phyloP scores from a whole-genome alignment of 2,329 filamentous ascomycete genomes.

The Juglanconis oblonga region DNA sequence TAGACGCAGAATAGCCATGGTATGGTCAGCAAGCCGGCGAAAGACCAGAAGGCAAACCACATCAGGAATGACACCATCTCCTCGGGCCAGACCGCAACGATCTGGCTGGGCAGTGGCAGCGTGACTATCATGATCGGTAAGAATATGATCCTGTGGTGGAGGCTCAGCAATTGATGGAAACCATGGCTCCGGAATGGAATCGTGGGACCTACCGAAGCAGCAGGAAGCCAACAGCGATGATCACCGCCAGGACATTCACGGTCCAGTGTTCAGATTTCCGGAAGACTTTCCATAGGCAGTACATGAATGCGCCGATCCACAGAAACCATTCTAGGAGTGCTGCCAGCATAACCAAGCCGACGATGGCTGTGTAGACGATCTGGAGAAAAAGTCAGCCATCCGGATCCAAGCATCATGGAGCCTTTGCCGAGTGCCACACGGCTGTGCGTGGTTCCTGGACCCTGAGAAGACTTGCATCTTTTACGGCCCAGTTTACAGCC shows the following conservation, averaged over 20 bases:
- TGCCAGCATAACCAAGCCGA: constrained; percentile 77
- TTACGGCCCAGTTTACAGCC: constrained; percentile 21
- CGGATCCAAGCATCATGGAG: not conserved
- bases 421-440: not conserved
- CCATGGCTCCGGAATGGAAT: not conserved
- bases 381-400: constrained; percentile 35
- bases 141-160: constrained; percentile 65
- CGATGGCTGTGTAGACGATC: constrained; percentile 81
- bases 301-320: constrained; percentile 90
- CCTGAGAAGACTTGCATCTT: constrained; percentile 32
- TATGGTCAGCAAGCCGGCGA: constrained; percentile 77
- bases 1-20: constrained; percentile 95
- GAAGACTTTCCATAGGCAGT: constrained; percentile 86
- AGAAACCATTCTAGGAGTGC: constrained; percentile 91
- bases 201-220: constrained; percentile 60
- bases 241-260: constrained; percentile 71
- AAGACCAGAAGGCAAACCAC: constrained; percentile 95
- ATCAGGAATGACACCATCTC: constrained; percentile 71
- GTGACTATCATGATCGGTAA: constrained; percentile 94
- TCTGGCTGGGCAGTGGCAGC: constrained; percentile 71
- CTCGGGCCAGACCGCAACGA: constrained; percentile 70
- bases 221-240: constrained; percentile 74
- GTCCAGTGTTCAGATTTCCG: constrained; percentile 87
- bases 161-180: not conserved
- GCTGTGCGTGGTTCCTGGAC: not conserved